Evolutionary conservation across 129 eudicot species (phyloP).

Genomic region (Rutidosis leptorrhynchoides): DNA sequence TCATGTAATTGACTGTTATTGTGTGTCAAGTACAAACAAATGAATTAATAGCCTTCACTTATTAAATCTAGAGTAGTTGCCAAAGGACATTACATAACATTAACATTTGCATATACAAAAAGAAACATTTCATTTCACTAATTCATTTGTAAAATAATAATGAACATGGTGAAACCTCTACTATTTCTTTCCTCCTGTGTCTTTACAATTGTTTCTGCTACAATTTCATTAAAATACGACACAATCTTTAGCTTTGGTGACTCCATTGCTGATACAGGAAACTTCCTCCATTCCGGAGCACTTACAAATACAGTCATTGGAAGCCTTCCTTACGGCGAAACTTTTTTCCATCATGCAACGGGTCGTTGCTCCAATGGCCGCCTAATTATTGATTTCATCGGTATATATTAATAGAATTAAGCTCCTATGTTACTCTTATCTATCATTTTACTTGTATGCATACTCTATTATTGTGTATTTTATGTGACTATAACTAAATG

Average conservation of each 20-base stretch:
- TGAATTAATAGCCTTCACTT: conserved; percentile 16
- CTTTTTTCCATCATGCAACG: conserved; percentile 56
- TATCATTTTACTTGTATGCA: not conserved
- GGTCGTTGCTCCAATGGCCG: conserved; percentile 93
- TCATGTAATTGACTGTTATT: conserved; percentile 1
- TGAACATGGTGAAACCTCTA: conserved; percentile 31
- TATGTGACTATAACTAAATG: not conserved
- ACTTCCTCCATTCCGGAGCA: conserved; percentile 57
- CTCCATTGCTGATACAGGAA: conserved; percentile 79
- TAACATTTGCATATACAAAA: conserved; percentile 2
- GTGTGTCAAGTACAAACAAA: conserved; percentile 12
- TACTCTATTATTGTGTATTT: not conserved
- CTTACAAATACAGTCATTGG: conserved; percentile 61
- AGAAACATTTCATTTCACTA: not conserved
- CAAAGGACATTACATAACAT: conserved; percentile 6
- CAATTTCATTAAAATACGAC: conserved; percentile 34
- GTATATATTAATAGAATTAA: conserved; percentile 26
- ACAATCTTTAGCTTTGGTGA: conserved; percentile 79
- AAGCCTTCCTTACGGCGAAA: conserved; percentile 59
- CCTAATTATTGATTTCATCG: conserved; percentile 60
- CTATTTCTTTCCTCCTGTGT: conserved; percentile 28
- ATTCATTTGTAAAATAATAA: not conserved
- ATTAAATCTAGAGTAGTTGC: conserved; percentile 12
- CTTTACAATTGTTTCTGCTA: conserved; percentile 26
- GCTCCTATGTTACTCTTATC: not conserved